Base-by-base conservation (phyloP, 305 asterid species). In the Coffea humblotiana region DNA sequence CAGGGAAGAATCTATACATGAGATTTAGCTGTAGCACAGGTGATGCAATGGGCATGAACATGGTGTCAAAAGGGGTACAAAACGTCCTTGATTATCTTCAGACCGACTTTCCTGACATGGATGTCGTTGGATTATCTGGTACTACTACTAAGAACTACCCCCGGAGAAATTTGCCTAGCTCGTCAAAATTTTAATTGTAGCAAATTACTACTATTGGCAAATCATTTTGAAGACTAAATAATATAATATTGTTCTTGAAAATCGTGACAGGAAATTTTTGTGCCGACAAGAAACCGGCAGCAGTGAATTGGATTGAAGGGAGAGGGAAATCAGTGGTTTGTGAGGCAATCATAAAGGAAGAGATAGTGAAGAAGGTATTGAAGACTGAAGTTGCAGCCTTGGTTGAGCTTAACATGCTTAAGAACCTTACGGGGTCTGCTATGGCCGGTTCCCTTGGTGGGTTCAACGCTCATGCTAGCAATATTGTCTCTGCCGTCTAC, bases 41-140 rank as follows among this genome's bases (percentile, higher is more conserved):
- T 52, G 91, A 88, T 82, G 91, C 91, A 63, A 88, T 88, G 91
- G 91, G 91, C 60, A 88, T 86, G 90, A 88, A 88, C 77, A 88
- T 88, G 91, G 89, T 88, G 9, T 88, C 91, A 43, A 88, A 88
- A 71, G 91, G 91, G 48, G 91, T 86, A 0, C 90, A 88, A 54
- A 86, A 88, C 40, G 91, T 88, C 71, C 83, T 88, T 14, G 91
- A 88, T 77, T 88, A 40, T 80, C 86, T 88, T 68, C 87, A 80
- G 63, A 73, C 13, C 19, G 91, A 86, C 71, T 86, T 81, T 65
- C 88, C 90, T 58, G 91, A 88, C 71, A 88, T 88, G 91, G 91
- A 88, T 56, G 88, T 88, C 37, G 80, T 86, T 14, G 91, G 91
- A 49, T 83, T 88, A 23, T 88, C 91, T 58, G 91, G 91, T 88